These are phyloP conservation scores for Paraphoma sp. DNA, from an alignment of 2,329 filamentous ascomycete species.

Conservation along the genomic window DNA sequence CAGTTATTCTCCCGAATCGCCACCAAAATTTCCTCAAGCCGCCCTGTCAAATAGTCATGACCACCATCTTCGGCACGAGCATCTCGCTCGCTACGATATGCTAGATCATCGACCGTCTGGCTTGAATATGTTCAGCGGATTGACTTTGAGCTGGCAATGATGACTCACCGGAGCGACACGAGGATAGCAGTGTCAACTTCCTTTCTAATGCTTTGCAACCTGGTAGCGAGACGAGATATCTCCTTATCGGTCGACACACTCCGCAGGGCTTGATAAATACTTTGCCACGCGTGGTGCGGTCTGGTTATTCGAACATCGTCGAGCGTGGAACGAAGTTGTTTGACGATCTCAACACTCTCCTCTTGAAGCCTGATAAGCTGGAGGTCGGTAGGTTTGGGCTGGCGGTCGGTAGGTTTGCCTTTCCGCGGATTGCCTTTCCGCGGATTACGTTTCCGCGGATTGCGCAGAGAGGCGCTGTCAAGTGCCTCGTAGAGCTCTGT, in stretches of 20 bases:
- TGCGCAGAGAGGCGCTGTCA: background rate
- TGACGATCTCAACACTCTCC: background rate
- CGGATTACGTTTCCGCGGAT: no score
- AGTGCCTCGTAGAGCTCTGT: background rate
- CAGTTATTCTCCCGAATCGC: background rate
- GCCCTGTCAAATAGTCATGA: background rate
- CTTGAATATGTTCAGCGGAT: background rate
- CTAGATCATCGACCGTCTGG: background rate
- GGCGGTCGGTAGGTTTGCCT: background rate
- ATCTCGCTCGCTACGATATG: background rate
- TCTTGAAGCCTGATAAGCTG: background rate
- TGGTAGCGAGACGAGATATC: background rate
- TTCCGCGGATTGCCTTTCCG: background rate
- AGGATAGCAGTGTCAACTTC: conserved; percentile 16
- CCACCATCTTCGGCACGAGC: background rate
- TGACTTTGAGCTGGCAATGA: background rate
- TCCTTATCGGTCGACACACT: background rate
- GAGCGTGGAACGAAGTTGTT: background rate
- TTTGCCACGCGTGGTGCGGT: background rate
- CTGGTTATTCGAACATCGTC: background rate
- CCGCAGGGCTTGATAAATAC: conserved; percentile 3
- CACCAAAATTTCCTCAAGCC: background rate
- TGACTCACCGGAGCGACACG: conserved; percentile 9
- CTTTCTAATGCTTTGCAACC: conserved; percentile 3
- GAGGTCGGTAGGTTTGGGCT: background rate